Percentiles rank a stretch among this genome's conserved stretches.
Conservation (phyloP, 2,329 filamentous ascomycete species). For the Westerdykella ornata region DNA sequence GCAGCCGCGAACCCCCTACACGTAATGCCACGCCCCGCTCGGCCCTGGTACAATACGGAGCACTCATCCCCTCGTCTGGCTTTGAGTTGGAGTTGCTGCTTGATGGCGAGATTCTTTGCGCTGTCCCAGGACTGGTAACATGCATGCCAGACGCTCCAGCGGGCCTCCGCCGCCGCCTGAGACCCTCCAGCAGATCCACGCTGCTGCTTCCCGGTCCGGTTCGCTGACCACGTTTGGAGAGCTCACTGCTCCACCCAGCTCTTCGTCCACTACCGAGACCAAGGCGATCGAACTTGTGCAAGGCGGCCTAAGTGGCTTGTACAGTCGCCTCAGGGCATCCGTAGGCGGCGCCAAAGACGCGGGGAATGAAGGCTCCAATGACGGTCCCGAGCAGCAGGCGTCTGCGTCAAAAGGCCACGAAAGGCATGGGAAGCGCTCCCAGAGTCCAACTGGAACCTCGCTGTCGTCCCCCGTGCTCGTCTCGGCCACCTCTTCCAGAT, state of each 20-base stretch:
- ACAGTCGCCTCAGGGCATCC: conserved; percentile 74
- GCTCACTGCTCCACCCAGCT: conserved; percentile 64
- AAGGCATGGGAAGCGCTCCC: conserved; percentile 11
- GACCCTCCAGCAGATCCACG: conserved; percentile 76
- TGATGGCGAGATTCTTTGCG: neutral
- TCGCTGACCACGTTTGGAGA: conserved; percentile 91
- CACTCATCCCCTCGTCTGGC: neutral
- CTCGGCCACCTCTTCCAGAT: conserved; percentile 31
- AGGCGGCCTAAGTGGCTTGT: conserved; percentile 81
- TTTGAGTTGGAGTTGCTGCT: too few relatives aligned
- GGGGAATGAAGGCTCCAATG: conserved; percentile 20
- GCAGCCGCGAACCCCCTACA: conserved; percentile 5
- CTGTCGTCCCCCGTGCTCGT: conserved; percentile 34
- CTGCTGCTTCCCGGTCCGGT: conserved; percentile 75
- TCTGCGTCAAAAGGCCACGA: conserved; percentile 7
- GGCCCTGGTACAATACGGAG: conserved; percentile 5
- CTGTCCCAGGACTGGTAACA: neutral
- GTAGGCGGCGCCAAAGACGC: conserved; percentile 63
- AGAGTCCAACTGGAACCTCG: conserved; percentile 25
- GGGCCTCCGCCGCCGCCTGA: conserved; percentile 11
- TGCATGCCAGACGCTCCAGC: neutral
- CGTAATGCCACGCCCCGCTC: conserved; percentile 17
- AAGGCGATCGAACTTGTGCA: conserved; percentile 72
- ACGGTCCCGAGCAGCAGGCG: conserved; percentile 19
- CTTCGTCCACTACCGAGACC: conserved; percentile 54